Evolutionary conservation across 108 stramenopile species (phyloP).

Genomic region (Fragilaria crotonensis): DNA sequence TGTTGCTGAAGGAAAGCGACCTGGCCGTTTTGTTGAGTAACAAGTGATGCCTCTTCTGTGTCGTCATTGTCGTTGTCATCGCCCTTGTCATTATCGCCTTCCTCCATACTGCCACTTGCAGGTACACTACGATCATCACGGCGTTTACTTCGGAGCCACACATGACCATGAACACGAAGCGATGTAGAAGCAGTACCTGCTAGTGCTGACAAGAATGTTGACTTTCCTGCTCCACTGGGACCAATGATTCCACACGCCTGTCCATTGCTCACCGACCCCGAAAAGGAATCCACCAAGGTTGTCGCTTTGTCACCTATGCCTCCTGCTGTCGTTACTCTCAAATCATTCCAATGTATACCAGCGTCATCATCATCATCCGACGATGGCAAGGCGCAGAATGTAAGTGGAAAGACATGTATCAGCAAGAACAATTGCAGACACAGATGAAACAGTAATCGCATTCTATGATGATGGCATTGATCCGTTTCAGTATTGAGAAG

Average conservation of each 20-base stretch:
- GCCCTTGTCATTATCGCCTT: too few species aligned
- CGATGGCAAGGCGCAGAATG: too few species aligned
- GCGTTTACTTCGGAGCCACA: neutral
- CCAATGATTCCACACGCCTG: constrained; percentile 65
- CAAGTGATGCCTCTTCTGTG: neutral
- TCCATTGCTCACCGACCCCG: constrained; percentile 47
- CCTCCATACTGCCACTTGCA: neutral
- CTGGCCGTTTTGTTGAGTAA: constrained; percentile 43
- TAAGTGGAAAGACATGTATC: too few species aligned
- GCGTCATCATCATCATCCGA: too few species aligned
- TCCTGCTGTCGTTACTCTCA: constrained; percentile 15
- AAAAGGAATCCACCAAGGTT: constrained; percentile 46
- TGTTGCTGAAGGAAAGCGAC: constrained; percentile 78
- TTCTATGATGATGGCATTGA: too few species aligned
- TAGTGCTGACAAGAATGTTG: constrained; percentile 38
- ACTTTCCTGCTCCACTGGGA: constrained; percentile 64
- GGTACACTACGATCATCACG: neutral
- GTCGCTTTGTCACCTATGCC: constrained; percentile 27
- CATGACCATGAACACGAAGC: constrained; percentile 1
- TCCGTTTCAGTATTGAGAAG: too few species aligned
- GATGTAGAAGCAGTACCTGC: constrained; percentile 7
- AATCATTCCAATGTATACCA: constrained; percentile 27
- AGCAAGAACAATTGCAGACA: too few species aligned
- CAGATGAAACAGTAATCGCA: too few species aligned
- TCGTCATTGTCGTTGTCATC: too few species aligned